Evolutionary conservation across 169 alveolate species (phyloP).

Genomic region (Babesia ovis): DNA sequence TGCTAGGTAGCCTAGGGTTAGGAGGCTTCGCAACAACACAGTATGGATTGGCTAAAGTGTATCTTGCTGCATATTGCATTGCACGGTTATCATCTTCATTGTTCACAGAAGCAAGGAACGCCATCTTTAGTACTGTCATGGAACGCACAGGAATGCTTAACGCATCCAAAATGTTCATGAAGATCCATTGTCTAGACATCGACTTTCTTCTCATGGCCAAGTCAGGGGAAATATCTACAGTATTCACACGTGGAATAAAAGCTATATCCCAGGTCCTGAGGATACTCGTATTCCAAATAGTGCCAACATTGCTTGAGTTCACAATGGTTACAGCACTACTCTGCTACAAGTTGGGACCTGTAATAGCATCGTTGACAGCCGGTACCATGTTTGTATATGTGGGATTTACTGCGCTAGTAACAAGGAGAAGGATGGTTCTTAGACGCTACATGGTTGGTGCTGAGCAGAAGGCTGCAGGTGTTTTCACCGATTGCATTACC

Average conservation of each 20-base stretch:
- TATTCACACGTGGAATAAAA: conserved; percentile 76
- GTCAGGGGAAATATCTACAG: conserved; percentile 75
- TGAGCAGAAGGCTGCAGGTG: conserved; percentile 81
- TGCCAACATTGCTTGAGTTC: conserved; percentile 82
- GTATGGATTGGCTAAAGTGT: conserved; percentile 28
- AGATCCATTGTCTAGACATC: conserved; percentile 73
- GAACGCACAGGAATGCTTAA: conserved; percentile 71
- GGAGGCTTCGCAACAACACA: conserved; percentile 34
- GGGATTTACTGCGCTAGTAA: conserved; percentile 79
- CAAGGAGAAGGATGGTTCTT: conserved; percentile 77
- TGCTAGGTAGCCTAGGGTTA: conserved; percentile 18
- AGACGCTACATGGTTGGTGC: conserved; percentile 80
- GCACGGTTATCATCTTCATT: conserved; percentile 44
- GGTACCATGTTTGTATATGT: conserved; percentile 78
- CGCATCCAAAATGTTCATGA: conserved; percentile 74
- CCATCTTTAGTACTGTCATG: conserved; percentile 74
- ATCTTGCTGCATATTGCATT: conserved; percentile 35
- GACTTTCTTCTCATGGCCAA: conserved; percentile 74
- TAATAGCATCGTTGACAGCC: conserved; percentile 78
- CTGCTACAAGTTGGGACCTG: conserved; percentile 81
- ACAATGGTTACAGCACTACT: conserved; percentile 76
- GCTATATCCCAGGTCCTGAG: conserved; percentile 75
- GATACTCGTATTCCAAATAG: conserved; percentile 76
- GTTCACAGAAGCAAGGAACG: conserved; percentile 74
- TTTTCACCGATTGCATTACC: conserved; percentile 79